phyloP scores from a whole-genome alignment of 179 eudicot genomes.

The Silene noctiflora region DNA sequence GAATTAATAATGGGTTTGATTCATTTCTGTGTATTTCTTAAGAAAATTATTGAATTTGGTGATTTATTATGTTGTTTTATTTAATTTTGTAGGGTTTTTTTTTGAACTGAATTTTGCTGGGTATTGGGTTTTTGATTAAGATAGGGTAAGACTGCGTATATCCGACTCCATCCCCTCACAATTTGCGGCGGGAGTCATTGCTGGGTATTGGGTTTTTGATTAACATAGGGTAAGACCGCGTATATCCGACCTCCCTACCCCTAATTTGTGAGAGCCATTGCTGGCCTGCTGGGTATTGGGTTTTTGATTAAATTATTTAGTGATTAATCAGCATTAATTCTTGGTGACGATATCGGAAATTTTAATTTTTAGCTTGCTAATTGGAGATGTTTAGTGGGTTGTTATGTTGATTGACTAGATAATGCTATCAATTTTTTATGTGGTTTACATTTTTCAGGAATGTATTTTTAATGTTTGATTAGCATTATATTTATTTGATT shows the following conservation, averaged over 20 bases:
- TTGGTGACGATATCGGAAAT: background rate
- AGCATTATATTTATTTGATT: background rate
- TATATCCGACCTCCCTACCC: no score
- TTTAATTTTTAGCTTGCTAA: background rate
- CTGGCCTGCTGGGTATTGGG: no score
- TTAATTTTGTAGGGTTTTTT: background rate
- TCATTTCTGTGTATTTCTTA: constrained; percentile 1
- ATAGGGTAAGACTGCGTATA: no score
- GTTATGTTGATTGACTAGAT: background rate
- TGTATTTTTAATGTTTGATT: constrained; percentile 6
- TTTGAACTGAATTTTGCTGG: no score
- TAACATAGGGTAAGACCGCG: no score
- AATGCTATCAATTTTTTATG: constrained; percentile 1
- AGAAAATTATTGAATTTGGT: background rate
- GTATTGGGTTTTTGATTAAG: no score
- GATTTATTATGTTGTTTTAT: background rate
- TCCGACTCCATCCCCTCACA: no score
- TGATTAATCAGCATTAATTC: background rate
- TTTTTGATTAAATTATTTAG: no score
- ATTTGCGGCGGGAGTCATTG: no score
- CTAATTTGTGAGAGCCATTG: no score
- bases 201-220: no score
- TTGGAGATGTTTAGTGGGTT: background rate
- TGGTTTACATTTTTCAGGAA: background rate
- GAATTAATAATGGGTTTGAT: constrained; percentile 11